Conservation (phyloP, 495 filamentous ascomycete genomes). For the Ramalina intermedia region DNA sequence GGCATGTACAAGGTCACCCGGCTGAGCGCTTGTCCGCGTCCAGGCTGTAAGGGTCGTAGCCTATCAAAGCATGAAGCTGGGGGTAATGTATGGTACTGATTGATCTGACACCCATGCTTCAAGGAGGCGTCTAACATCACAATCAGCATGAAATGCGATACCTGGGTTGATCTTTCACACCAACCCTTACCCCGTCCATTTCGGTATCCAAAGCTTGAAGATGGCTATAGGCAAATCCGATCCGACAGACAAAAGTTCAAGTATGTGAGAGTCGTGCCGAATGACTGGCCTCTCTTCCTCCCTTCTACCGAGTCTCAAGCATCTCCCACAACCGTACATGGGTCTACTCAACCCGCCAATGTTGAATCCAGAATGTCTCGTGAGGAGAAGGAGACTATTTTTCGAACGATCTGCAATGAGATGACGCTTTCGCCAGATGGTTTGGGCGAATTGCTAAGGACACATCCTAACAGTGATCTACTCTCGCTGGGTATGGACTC, state of each 20-base stretch:
- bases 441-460: too few relatives aligned
- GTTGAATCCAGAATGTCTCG: too few relatives aligned
- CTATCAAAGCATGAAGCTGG: not conserved
- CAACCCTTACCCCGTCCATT: not conserved
- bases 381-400: too few relatives aligned
- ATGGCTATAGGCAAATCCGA: slow-evolving; percentile 1
- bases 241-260: slow-evolving; percentile 11
- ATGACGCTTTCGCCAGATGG: too few relatives aligned
- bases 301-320: too few relatives aligned
- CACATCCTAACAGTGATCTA: too few relatives aligned
- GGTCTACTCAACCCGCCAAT: too few relatives aligned
- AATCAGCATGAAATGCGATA: not conserved
- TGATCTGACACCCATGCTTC: not conserved
- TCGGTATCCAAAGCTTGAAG: not conserved
- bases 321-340: too few relatives aligned
- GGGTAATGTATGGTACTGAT: not conserved
- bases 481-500: too few relatives aligned
- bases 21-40: not conserved
- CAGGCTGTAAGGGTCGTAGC: not conserved
- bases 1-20: not conserved
- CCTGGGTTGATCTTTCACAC: slow-evolving; percentile 1
- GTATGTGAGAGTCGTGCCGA: slow-evolving; percentile 3
- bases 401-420: too few relatives aligned
- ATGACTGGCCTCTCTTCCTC: not conserved
- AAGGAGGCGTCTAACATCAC: not conserved